These are phyloP conservation scores for Mycena citricolor DNA, from an alignment of 1,284 basidiomycete genomes.

Conservation along the genomic window DNA sequence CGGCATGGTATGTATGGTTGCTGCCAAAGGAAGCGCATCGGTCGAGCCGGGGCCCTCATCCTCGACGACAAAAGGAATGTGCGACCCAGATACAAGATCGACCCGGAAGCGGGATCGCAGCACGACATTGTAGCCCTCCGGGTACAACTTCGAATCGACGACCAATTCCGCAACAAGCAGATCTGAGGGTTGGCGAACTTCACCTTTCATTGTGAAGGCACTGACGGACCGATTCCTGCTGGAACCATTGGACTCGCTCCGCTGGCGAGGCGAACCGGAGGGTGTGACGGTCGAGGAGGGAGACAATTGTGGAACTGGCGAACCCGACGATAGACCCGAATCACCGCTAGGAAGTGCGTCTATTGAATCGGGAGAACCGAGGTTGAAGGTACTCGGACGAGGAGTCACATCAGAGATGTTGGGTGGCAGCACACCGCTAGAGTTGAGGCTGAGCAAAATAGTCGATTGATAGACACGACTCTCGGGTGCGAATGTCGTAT, in stretches of 20 bases:
- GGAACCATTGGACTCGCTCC: too few relatives aligned
- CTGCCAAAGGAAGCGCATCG: slow-evolving; percentile 50
- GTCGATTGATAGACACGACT: slow-evolving; percentile 49
- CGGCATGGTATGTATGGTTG: slow-evolving; percentile 67
- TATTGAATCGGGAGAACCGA: slow-evolving; percentile 14
- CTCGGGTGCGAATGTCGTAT: slow-evolving; percentile 48
- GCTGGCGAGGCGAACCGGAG: too few relatives aligned
- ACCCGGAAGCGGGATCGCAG: slow-evolving; percentile 47
- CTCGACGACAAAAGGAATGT: slow-evolving; percentile 24
- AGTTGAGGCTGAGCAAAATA: slow-evolving; percentile 38
- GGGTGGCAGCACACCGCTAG: slow-evolving; percentile 21
- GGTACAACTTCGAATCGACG: slow-evolving; percentile 75
- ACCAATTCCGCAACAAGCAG: slow-evolving; percentile 71
- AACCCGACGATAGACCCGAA: too few relatives aligned
- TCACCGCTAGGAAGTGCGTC: slow-evolving; percentile 17
- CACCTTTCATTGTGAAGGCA: slow-evolving; percentile 60
- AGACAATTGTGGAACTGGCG: too few relatives aligned
- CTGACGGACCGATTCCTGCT: too few relatives aligned
- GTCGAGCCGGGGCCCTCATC: slow-evolving; percentile 41
- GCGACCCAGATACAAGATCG: slow-evolving; percentile 30
- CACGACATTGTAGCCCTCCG: slow-evolving; percentile 63
- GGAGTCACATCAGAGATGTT: slow-evolving; percentile 23
- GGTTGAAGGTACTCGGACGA: slow-evolving; percentile 24
- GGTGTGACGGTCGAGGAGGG: too few relatives aligned
- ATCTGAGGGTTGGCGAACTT: slow-evolving; percentile 56